phyloP scores from a whole-genome alignment of 805 yeast species.

The Yarrowia osloensis region DNA sequence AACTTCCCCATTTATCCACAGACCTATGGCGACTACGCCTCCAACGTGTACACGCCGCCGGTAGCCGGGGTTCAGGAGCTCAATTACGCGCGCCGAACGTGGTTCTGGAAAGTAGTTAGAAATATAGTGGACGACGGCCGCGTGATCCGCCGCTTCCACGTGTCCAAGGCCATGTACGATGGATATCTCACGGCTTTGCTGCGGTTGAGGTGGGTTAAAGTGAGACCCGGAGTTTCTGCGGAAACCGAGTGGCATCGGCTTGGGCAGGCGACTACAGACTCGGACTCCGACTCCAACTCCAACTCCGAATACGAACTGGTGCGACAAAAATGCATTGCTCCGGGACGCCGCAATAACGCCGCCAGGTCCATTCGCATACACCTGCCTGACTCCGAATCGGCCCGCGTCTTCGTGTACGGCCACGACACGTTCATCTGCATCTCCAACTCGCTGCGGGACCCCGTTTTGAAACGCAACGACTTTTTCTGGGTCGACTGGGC shows the following conservation, averaged over 20 bases:
- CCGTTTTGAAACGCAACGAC: conserved; percentile 3
- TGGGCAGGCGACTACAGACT: too few species aligned
- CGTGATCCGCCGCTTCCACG: conserved; percentile 8
- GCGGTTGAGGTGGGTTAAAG: background rate
- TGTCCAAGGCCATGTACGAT: conserved; percentile 18
- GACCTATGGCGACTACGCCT: conserved; percentile 15
- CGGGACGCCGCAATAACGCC: conserved; percentile 1
- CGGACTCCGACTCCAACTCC: too few species aligned
- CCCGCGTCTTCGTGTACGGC: conserved; percentile 19
- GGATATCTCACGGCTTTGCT: conserved; percentile 2
- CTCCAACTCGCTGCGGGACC: conserved; percentile 3
- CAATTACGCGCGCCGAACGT: conserved; percentile 15
- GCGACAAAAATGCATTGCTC: conserved; percentile 8
- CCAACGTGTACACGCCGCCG: background rate
- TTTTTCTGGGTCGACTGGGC: conserved; percentile 25
- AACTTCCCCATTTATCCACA: conserved; percentile 19
- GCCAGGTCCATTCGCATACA: conserved; percentile 16
- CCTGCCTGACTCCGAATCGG: conserved; percentile 5
- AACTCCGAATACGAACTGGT: conserved; percentile 7
- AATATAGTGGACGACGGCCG: conserved; percentile 5
- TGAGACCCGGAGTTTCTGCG: background rate
- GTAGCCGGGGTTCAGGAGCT: conserved; percentile 10
- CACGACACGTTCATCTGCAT: conserved; percentile 18
- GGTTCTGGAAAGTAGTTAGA: conserved; percentile 9
- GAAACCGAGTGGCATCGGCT: background rate